Percentiles rank a stretch among this genome's conserved stretches.
Evolutionary conservation across 129 eudicot genomes (phyloP).

Genomic region (Smallanthus sonchifolius): DNA sequence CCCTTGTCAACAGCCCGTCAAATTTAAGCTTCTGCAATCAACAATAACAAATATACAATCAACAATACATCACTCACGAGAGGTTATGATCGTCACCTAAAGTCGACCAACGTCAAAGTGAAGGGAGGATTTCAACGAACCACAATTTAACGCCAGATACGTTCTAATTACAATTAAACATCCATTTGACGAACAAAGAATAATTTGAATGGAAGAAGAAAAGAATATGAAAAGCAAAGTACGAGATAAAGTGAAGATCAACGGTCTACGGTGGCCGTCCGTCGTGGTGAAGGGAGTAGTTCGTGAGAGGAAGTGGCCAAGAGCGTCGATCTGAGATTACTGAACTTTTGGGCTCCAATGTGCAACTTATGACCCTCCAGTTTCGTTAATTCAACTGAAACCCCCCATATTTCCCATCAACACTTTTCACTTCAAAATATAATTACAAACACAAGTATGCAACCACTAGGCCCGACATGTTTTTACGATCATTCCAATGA

Average conservation of each 20-base stretch:
- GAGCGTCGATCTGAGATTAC: not conserved
- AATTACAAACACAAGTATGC: no score
- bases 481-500: no score
- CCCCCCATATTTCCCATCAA: no score
- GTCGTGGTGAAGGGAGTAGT: conserved; percentile 11
- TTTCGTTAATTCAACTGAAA: not conserved
- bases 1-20: not conserved
- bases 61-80: not conserved
- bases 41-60: not conserved
- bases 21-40: not conserved
- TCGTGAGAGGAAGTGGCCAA: conserved; percentile 7
- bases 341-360: not conserved
- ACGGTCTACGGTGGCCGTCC: conserved; percentile 13
- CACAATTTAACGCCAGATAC: no score
- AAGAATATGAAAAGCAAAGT: not conserved
- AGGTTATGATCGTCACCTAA: not conserved
- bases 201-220: not conserved
- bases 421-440: no score
- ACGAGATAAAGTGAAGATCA: not conserved
- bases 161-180: no score
- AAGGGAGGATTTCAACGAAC: no score
- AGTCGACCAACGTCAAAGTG: no score
- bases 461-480: no score
- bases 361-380: conserved; percentile 1
- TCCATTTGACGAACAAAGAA: not conserved